A percentile compares a stretch with the other conserved stretches of the same genome.
Conservation (phyloP, 805 yeast species). For the Starmerella davenportii region DNA sequence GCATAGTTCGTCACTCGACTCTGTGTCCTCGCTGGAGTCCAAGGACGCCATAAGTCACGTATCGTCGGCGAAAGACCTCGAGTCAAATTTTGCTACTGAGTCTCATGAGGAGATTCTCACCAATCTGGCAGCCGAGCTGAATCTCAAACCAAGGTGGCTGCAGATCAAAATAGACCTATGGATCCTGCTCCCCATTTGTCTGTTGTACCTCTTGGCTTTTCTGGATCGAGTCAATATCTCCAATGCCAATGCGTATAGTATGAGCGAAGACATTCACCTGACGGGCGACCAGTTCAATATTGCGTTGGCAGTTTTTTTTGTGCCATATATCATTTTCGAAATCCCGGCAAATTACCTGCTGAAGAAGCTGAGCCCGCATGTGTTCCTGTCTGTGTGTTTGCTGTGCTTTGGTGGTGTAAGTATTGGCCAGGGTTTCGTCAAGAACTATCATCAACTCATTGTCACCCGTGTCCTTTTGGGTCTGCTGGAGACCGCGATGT, state of each 20-base stretch:
- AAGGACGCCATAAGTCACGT: no score
- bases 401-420: slow-evolving; percentile 45
- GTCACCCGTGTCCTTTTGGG: slow-evolving; percentile 53
- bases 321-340: slow-evolving; percentile 49
- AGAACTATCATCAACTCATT: slow-evolving; percentile 39
- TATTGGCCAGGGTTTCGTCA: slow-evolving; percentile 47
- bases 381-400: slow-evolving; percentile 44
- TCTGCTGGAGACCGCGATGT: slow-evolving; percentile 49
- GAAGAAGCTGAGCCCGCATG: slow-evolving; percentile 42
- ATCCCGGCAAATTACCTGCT: slow-evolving; percentile 45
- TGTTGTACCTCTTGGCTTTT: slow-evolving; percentile 58
- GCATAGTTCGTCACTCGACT: no score
- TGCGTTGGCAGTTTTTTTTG: slow-evolving; percentile 52
- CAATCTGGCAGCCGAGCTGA: background rate
- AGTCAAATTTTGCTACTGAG: no score
- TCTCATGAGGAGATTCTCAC: no score
- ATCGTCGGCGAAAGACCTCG: no score
- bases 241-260: slow-evolving; percentile 59
- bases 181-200: slow-evolving; percentile 59
- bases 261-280: slow-evolving; percentile 37
- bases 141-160: slow-evolving; percentile 34
- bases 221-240: slow-evolving; percentile 69
- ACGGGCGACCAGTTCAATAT: slow-evolving; percentile 42
- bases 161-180: slow-evolving; percentile 51
- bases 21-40: no score